phyloP scores from a whole-genome alignment of 208 protist species.

The Histomonas meleagridis region DNA sequence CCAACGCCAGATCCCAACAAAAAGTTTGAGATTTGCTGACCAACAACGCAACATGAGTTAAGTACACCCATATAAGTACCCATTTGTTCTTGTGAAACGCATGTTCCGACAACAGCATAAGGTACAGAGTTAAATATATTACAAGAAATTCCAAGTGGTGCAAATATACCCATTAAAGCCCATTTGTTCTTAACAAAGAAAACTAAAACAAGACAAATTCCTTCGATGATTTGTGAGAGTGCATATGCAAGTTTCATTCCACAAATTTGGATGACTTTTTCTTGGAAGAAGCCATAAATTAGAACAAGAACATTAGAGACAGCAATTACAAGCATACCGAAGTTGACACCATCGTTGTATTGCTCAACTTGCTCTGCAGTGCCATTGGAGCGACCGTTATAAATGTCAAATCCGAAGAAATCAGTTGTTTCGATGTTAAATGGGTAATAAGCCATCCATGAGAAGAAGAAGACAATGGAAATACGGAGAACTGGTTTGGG shows the following conservation, averaged over 20 bases:
- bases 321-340: not conserved
- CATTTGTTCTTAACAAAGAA: not conserved
- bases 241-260: not conserved
- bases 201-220: not conserved
- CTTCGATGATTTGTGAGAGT: not conserved
- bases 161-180: not conserved
- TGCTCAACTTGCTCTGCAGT: not conserved
- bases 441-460: slow-evolving; percentile 11
- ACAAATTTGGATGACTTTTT: not conserved
- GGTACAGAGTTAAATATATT: not conserved
- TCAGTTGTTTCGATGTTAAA: slow-evolving; percentile 3
- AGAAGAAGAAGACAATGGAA: not conserved
- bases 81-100: not conserved
- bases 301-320: too few species aligned
- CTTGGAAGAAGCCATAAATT: too few species aligned
- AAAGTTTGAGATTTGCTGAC: not conserved
- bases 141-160: not conserved
- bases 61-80: slow-evolving; percentile 10
- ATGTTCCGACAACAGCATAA: not conserved
- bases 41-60: not conserved
- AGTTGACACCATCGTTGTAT: too few species aligned
- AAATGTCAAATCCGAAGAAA: not conserved
- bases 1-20: not conserved
- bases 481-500: not conserved
- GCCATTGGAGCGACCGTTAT: not conserved